Conservation (phyloP, 768 basidiomycete species). For the Lactarius sanguifluus region DNA sequence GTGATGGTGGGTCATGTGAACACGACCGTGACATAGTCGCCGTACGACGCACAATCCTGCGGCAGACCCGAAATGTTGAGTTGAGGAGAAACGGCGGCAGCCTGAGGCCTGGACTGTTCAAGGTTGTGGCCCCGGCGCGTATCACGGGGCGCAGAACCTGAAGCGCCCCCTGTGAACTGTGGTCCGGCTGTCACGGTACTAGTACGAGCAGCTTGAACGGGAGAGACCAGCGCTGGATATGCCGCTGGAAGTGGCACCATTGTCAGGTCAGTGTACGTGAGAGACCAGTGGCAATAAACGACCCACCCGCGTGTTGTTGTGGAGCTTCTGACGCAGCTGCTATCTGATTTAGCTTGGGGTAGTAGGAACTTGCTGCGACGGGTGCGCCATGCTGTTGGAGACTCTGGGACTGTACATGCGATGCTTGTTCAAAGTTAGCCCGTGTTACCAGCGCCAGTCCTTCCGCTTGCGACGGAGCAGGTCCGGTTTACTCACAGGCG, state of each 20-base stretch:
- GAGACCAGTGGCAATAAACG: background rate
- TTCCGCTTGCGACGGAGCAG: background rate
- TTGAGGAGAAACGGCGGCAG: background rate
- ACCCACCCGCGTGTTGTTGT: background rate
- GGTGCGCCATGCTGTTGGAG: conserved; percentile 12
- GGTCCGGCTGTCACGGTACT: background rate
- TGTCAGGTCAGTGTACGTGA: background rate
- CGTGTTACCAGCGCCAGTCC: background rate
- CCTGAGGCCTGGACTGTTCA: background rate
- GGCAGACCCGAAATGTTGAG: background rate
- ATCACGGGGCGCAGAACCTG: background rate
- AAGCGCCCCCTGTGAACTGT: background rate
- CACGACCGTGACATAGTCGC: background rate
- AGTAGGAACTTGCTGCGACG: background rate
- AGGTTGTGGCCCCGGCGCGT: background rate
- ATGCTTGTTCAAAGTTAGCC: conserved; percentile 4
- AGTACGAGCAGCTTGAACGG: too few relatives aligned
- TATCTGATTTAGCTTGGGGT: background rate
- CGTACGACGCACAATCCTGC: background rate
- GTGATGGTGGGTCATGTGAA: background rate
- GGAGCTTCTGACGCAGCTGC: background rate
- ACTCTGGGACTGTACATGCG: background rate
- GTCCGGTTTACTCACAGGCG: background rate
- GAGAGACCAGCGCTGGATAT: background rate
- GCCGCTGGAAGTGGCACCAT: background rate